These are phyloP conservation scores for Saururus chinensis DNA, from an alignment of 164 flowering plant species.

Conservation along the genomic window DNA sequence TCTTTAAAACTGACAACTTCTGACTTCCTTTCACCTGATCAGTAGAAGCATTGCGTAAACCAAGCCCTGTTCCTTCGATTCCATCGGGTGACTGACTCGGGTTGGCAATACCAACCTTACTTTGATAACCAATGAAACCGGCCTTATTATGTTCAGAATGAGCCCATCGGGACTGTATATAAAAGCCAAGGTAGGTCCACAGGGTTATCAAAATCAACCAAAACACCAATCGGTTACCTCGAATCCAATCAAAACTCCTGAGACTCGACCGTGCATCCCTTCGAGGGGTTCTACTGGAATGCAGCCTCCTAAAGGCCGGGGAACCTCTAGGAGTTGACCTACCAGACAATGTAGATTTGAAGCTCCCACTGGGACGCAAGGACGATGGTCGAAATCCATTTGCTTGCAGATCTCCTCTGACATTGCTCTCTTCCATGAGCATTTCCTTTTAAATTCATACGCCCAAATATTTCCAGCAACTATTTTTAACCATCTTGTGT, in stretches of 20 bases:
- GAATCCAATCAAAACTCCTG: slow-evolving; percentile 42
- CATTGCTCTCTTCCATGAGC: slow-evolving; percentile 39
- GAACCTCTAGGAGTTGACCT: slow-evolving; percentile 68
- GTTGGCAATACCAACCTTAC: slow-evolving; percentile 18
- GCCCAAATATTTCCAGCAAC: neutral
- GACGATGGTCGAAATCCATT: slow-evolving; percentile 35
- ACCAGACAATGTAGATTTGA: slow-evolving; percentile 66
- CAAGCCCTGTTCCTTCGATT: slow-evolving; percentile 12
- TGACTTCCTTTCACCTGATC: slow-evolving; percentile 10
- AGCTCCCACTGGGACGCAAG: slow-evolving; percentile 32
- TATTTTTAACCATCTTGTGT: neutral
- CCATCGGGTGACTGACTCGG: slow-evolving; percentile 17
- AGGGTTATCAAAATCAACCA: slow-evolving; percentile 90
- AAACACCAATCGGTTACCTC: slow-evolving; percentile 51
- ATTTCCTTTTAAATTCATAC: neutral
- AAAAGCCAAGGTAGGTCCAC: slow-evolving; percentile 92
- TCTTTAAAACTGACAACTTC: slow-evolving; percentile 9
- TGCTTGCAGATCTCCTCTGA: slow-evolving; percentile 27
- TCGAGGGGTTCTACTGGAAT: slow-evolving; percentile 61
- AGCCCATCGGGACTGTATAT: slow-evolving; percentile 94
- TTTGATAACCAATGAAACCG: slow-evolving; percentile 41
- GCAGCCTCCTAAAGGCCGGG: slow-evolving; percentile 50
- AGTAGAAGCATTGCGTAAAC: slow-evolving; percentile 12
- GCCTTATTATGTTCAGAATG: slow-evolving; percentile 56
- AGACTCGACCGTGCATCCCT: slow-evolving; percentile 45